These are phyloP conservation scores for Rachicladosporium sp. DNA, from an alignment of 2,329 filamentous ascomycete species.

Conservation along the genomic window DNA sequence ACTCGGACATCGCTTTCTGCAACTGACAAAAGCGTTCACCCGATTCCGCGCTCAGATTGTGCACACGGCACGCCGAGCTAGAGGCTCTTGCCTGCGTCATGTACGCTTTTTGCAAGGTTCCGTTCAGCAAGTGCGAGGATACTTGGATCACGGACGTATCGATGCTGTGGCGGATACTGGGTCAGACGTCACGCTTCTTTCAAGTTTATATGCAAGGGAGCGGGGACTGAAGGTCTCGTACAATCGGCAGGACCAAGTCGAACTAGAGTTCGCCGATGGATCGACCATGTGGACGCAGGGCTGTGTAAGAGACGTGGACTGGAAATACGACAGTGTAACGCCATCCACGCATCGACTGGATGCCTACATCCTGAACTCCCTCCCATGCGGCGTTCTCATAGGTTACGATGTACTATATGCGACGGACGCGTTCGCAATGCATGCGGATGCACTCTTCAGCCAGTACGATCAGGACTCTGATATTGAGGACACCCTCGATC, in stretches of 20 bases:
- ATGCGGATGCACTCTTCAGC: no score
- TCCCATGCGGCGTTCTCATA: no score
- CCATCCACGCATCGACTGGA: no score
- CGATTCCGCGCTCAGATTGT: not conserved
- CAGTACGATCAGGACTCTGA: no score
- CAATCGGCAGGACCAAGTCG: not conserved
- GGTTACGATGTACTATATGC: no score
- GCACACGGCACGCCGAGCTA: not conserved
- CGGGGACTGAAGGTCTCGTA: not conserved
- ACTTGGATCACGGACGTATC: not conserved
- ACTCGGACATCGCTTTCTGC: not conserved
- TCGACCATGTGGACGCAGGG: not conserved
- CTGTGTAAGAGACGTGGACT: not conserved
- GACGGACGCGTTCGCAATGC: no score
- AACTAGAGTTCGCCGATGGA: conserved; percentile 1
- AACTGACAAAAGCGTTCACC: conserved; percentile 1
- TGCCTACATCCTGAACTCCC: no score
- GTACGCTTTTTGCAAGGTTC: not conserved
- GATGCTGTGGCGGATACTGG: not conserved
- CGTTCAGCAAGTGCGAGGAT: conserved; percentile 1
- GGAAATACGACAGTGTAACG: not conserved
- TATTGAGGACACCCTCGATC: no score
- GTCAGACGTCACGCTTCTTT: conserved; percentile 2
- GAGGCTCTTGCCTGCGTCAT: not conserved
- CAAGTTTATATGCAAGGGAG: not conserved